Percentiles rank a stretch among this genome's conserved stretches.
phyloP scores from a whole-genome alignment of 352 stramenopile species.

The Hyaloperonospora arabidopsidis region DNA sequence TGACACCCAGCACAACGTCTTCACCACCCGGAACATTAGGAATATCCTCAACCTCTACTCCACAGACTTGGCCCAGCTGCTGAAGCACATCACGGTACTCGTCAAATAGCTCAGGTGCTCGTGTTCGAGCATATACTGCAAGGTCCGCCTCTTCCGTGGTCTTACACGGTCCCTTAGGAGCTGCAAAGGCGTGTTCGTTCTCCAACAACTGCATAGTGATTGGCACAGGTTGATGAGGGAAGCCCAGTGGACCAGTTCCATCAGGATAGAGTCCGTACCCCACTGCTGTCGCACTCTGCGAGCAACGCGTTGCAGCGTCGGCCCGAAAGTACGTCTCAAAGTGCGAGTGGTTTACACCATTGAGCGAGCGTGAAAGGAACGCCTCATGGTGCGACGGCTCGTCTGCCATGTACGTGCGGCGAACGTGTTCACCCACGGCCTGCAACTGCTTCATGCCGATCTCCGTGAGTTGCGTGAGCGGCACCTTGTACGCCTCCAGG shows the following conservation, averaged over 20 bases:
- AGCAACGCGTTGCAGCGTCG: constrained; percentile 71
- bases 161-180: constrained; percentile 67
- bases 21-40: constrained; percentile 49
- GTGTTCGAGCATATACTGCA: constrained; percentile 43
- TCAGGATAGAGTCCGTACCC: constrained; percentile 78
- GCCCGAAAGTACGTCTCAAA: constrained; percentile 84
- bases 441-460: constrained; percentile 75
- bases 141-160: constrained; percentile 45
- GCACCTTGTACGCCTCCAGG: constrained; percentile 68
- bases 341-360: constrained; percentile 62
- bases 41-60: constrained; percentile 50
- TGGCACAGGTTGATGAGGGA: constrained; percentile 61
- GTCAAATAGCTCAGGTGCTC: constrained; percentile 48
- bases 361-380: constrained; percentile 65
- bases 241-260: constrained; percentile 58
- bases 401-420: constrained; percentile 54
- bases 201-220: constrained; percentile 80
- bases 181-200: constrained; percentile 82
- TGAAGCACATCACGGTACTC: constrained; percentile 51
- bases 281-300: constrained; percentile 65
- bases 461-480: constrained; percentile 74
- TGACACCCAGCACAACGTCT: constrained; percentile 68
- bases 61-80: constrained; percentile 47
- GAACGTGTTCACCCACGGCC: constrained; percentile 57
- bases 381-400: constrained; percentile 31